Percentiles rank a stretch among this genome's conserved stretches.
Evolutionary conservation across 768 basidiomycete species (phyloP).

Genomic region (Lactifluus rugatus): DNA sequence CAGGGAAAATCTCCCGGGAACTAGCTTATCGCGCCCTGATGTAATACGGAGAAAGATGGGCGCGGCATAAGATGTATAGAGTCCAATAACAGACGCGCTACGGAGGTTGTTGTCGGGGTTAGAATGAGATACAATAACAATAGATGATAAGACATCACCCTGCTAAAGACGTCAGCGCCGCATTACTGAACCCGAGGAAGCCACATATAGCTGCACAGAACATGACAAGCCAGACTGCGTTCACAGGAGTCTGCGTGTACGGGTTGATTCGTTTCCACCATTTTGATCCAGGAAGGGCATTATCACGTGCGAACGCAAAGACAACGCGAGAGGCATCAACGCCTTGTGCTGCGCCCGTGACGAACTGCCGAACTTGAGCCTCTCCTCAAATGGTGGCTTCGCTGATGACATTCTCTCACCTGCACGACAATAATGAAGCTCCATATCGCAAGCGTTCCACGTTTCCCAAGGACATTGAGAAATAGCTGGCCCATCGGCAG

Average conservation of each 20-base stretch:
- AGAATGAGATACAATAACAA: background rate
- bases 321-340: conserved; percentile 70
- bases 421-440: conserved; percentile 58
- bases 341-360: conserved; percentile 64
- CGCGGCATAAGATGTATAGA: conserved; percentile 57
- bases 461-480: conserved; percentile 52
- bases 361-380: conserved; percentile 35
- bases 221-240: conserved; percentile 72
- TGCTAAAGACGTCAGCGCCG: conserved; percentile 57
- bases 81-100: conserved; percentile 61
- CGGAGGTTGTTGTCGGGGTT: background rate
- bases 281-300: conserved; percentile 61
- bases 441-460: conserved; percentile 66
- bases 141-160: conserved; percentile 34
- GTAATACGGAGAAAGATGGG: conserved; percentile 68
- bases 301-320: conserved; percentile 66
- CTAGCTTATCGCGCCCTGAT: conserved; percentile 47
- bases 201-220: conserved; percentile 45
- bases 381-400: conserved; percentile 21
- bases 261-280: conserved; percentile 58
- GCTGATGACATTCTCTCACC: conserved; percentile 23
- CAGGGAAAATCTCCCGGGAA: conserved; percentile 51
- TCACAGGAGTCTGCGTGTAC: conserved; percentile 57
- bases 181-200: conserved; percentile 51
- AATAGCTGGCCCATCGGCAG: conserved; percentile 69